phyloP scores from a whole-genome alignment of 441 rosid species.

The Brassica balearica region DNA sequence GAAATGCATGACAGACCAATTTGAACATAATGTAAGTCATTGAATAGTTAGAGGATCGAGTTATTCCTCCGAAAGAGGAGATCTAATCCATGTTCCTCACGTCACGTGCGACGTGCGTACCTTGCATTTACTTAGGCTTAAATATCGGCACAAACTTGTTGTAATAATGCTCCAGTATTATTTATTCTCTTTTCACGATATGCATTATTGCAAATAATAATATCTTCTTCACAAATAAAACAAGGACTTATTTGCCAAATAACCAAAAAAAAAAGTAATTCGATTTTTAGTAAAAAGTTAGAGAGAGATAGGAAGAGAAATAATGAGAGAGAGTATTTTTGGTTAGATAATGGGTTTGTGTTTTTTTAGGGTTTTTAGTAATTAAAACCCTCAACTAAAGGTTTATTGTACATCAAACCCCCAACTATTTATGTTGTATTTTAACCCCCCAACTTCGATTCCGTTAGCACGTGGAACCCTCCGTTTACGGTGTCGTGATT shows the following conservation, averaged over 20 bases:
- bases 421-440: no score
- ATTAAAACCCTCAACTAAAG: no score
- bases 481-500: no score
- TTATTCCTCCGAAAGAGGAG: constrained; percentile 33
- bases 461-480: no score
- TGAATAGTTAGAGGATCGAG: neutral
- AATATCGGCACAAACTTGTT: constrained; percentile 28
- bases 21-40: constrained; percentile 7
- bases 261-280: no score
- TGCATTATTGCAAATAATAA: neutral
- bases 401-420: no score
- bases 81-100: constrained; percentile 42
- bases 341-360: no score
- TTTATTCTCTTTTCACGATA: constrained; percentile 9
- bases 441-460: no score
- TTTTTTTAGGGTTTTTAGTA: no score
- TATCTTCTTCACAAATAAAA: neutral
- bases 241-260: neutral
- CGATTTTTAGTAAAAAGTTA: no score
- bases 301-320: no score
- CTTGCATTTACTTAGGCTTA: constrained; percentile 24
- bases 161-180: neutral
- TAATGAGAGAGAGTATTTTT: no score
- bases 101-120: constrained; percentile 38
- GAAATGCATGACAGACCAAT: neutral